Conservation (phyloP, 1,139 yeast species). For the Candida sanyaensis region DNA sequence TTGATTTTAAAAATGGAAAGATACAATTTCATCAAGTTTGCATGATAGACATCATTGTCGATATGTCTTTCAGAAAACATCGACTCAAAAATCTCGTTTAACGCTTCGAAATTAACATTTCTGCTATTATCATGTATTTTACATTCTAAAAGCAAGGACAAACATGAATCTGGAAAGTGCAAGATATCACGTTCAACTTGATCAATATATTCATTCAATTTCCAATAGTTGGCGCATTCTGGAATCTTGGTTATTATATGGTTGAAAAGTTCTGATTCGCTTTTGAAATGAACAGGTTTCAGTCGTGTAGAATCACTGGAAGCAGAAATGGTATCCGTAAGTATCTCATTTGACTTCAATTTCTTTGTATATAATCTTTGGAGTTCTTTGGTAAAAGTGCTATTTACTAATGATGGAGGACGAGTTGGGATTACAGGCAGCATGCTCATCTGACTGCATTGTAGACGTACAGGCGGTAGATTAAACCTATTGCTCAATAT, state of each 20-base stretch:
- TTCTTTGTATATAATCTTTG: background rate
- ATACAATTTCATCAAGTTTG: conserved; percentile 2
- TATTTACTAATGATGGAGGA: background rate
- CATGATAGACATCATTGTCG: background rate
- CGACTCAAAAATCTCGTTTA: background rate
- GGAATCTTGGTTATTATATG: background rate
- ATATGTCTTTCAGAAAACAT: background rate
- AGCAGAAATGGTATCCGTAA: background rate
- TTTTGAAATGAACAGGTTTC: background rate
- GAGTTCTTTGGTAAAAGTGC: background rate
- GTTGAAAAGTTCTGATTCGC: background rate
- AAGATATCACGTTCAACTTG: background rate
- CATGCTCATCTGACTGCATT: background rate
- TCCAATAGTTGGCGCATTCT: background rate
- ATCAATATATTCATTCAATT: background rate
- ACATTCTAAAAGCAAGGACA: background rate
- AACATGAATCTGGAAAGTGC: background rate
- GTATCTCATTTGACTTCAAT: background rate
- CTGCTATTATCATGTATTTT: background rate
- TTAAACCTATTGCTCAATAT: background rate
- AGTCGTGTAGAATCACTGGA: too few relatives aligned
- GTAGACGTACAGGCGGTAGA: background rate
- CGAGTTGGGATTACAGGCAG: background rate
- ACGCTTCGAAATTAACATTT: background rate
- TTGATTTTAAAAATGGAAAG: conserved; percentile 4